phyloP scores from a whole-genome alignment of 2,329 filamentous ascomycete species.

The Cercospora citrullina region DNA sequence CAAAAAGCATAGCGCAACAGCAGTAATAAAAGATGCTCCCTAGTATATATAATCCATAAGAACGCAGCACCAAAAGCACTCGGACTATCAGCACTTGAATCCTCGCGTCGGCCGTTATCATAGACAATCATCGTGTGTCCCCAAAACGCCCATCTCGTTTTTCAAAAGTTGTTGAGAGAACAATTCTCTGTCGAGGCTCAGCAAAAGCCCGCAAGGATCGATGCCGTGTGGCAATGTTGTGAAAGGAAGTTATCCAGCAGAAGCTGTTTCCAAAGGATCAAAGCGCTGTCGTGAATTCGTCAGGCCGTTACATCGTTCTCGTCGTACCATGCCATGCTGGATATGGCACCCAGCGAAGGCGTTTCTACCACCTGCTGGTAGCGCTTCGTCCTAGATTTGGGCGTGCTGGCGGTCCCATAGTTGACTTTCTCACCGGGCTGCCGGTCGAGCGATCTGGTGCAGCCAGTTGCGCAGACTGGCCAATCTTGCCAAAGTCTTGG shows the following conservation, averaged over 20 bases:
- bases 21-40: neutral
- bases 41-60: slow-evolving; percentile 6
- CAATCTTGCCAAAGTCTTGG: slow-evolving; percentile 75
- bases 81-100: slow-evolving; percentile 18
- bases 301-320: slow-evolving; percentile 18
- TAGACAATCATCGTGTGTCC: slow-evolving; percentile 7
- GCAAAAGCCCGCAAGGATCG: neutral
- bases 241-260: neutral
- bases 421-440: slow-evolving; percentile 35
- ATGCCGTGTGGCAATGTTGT: neutral
- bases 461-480: slow-evolving; percentile 38
- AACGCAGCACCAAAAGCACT: slow-evolving; percentile 12
- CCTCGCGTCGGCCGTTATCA: slow-evolving; percentile 16
- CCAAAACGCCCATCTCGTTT: slow-evolving; percentile 1
- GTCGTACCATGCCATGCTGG: slow-evolving; percentile 3
- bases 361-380: slow-evolving; percentile 37
- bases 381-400: slow-evolving; percentile 34
- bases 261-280: slow-evolving; percentile 1
- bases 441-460: slow-evolving; percentile 34
- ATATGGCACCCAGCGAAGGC: slow-evolving; percentile 10
- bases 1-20: neutral
- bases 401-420: slow-evolving; percentile 34
- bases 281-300: slow-evolving; percentile 22
- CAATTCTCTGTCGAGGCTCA: neutral
- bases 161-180: neutral